Percentiles rank a stretch among this genome's conserved stretches.
phyloP scores from a whole-genome alignment of 1,284 basidiomycete genomes.

The Grifola frondosa region DNA sequence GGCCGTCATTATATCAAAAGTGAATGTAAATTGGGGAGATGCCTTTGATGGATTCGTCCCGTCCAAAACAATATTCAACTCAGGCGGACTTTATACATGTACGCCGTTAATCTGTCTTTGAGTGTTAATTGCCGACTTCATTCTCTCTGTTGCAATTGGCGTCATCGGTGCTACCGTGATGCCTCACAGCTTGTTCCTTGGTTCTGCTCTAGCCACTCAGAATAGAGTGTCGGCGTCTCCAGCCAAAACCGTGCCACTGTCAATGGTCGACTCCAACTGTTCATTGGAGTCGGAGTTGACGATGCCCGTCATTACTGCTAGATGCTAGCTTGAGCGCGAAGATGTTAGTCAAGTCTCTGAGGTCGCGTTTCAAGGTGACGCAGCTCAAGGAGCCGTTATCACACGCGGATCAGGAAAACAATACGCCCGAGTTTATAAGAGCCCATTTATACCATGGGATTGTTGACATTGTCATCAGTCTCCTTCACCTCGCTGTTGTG shows the following conservation, averaged over 20 bases:
- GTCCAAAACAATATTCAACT: constrained; percentile 60
- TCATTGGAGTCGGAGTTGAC: constrained; percentile 12
- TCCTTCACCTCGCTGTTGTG: constrained; percentile 82
- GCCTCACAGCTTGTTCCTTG: constrained; percentile 92
- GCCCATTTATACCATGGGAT: constrained; percentile 80
- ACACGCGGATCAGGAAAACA: constrained; percentile 53
- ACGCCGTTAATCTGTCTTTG: too few species aligned
- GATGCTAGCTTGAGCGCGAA: too few species aligned
- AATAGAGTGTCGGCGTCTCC: constrained; percentile 54
- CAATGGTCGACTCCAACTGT: constrained; percentile 9
- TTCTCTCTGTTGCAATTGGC: constrained; percentile 79
- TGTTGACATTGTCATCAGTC: constrained; percentile 60
- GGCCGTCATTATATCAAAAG: constrained; percentile 74
- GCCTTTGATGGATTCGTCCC: constrained; percentile 90
- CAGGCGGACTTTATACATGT: constrained; percentile 80
- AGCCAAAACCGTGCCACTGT: constrained; percentile 1
- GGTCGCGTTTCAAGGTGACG: constrained; percentile 22
- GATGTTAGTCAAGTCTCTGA: constrained; percentile 39
- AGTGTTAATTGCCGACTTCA: too few species aligned
- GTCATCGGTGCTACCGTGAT: constrained; percentile 83
- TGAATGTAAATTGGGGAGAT: constrained; percentile 73
- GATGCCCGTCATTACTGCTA: not conserved
- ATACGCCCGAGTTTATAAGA: constrained; percentile 64
- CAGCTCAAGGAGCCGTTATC: constrained; percentile 25
- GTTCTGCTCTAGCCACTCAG: constrained; percentile 82